A percentile compares a stretch with the other conserved stretches of the same genome.
phyloP scores from a whole-genome alignment of 495 filamentous ascomycete genomes.

The Ramalina intermedia region DNA sequence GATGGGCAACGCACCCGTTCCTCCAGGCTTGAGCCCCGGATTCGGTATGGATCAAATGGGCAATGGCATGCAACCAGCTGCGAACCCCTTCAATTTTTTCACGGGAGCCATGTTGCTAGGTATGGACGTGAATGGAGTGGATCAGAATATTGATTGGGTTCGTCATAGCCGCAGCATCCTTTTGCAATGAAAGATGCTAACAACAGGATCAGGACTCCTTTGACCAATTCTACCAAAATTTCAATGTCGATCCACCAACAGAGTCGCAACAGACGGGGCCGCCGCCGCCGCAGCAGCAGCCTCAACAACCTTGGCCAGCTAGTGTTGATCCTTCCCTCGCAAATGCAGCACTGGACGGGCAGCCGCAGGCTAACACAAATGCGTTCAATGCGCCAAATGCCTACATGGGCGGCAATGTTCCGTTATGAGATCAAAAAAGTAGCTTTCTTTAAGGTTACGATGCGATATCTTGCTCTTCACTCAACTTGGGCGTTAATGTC shows the following conservation, averaged over 20 bases:
- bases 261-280: not conserved
- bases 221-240: constrained; percentile 41
- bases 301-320: constrained; percentile 34
- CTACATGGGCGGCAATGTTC: constrained; percentile 21
- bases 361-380: constrained; percentile 5
- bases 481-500: too few species aligned
- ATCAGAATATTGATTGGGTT: constrained; percentile 69
- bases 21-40: constrained; percentile 11
- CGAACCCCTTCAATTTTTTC: constrained; percentile 31
- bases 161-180: constrained; percentile 14
- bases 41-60: constrained; percentile 15
- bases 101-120: constrained; percentile 22
- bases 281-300: not conserved
- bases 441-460: too few species aligned
- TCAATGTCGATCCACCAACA: constrained; percentile 25
- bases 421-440: not conserved
- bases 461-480: too few species aligned
- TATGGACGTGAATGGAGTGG: constrained; percentile 29
- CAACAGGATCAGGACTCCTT: constrained; percentile 35
- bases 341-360: constrained; percentile 8
- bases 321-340: constrained; percentile 14
- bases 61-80: constrained; percentile 39
- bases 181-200: constrained; percentile 10
- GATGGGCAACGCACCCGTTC: constrained; percentile 11
- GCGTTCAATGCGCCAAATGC: constrained; percentile 5